A percentile compares a stretch with the other conserved stretches of the same genome.
phyloP scores from a whole-genome alignment of 495 filamentous ascomycete genomes.

The Margaritispora aquatica region DNA sequence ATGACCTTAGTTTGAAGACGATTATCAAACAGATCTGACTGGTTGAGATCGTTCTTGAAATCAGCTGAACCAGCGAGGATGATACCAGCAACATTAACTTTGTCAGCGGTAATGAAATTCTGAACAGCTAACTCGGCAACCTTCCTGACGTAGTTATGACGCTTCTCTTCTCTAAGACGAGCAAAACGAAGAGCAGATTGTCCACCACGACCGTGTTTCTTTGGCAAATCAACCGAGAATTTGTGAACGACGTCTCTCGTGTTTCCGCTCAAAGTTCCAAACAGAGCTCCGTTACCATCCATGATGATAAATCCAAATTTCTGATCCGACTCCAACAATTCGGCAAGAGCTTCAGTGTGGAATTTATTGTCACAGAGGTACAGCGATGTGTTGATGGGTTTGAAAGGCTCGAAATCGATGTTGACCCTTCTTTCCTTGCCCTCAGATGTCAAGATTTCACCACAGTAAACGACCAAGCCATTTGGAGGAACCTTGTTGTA shows the following conservation, averaged over 20 bases:
- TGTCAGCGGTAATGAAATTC: constrained; percentile 96
- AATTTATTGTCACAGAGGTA: constrained; percentile 99
- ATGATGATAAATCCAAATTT: constrained; percentile 99
- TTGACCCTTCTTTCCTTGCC: constrained; percentile 99
- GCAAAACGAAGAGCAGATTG: constrained; percentile 98
- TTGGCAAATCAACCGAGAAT: constrained; percentile 92
- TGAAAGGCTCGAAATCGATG: constrained; percentile 99
- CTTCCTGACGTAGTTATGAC: constrained; percentile 99
- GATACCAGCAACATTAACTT: constrained; percentile 91
- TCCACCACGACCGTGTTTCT: constrained; percentile 99
- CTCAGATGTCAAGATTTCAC: constrained; percentile 98
- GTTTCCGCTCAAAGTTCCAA: constrained; percentile 94
- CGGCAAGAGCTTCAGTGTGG: constrained; percentile 93
- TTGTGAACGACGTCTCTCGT: constrained; percentile 97
- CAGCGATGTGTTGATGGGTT: constrained; percentile 98
- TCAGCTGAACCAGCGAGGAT: constrained; percentile 96
- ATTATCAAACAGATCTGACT: constrained; percentile 93
- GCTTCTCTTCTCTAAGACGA: constrained; percentile 98
- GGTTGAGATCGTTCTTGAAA: constrained; percentile 98
- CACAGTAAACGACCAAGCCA: constrained; percentile 96
- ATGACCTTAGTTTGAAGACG: constrained; percentile 92
- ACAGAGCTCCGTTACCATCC: constrained; percentile 97
- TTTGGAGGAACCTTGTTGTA: constrained; percentile 98
- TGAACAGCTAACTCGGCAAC: constrained; percentile 96
- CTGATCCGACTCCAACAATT: constrained; percentile 95